phyloP scores from a whole-genome alignment of 2,329 filamentous ascomycete species.

The Rhinocladiella mackenziei region DNA sequence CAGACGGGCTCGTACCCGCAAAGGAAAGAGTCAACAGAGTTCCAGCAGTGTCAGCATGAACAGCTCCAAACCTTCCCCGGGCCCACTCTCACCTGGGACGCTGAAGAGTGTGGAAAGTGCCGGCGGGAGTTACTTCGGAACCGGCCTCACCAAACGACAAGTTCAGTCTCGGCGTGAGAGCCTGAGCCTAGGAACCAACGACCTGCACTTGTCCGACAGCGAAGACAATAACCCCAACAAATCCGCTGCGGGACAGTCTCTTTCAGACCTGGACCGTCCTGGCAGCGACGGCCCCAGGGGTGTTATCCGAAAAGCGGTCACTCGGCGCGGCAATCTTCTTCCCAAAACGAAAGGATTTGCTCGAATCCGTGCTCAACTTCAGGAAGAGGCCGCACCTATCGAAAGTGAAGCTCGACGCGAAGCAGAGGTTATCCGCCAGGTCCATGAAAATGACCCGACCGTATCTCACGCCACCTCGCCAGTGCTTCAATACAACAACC shows the following conservation, averaged over 20 bases:
- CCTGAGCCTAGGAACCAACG: conserved; percentile 84
- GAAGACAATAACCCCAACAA: conserved; percentile 59
- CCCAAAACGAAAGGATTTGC: conserved; percentile 97
- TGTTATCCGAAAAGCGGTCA: conserved; percentile 78
- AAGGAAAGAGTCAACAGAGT: conserved; percentile 59
- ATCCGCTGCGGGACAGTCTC: conserved; percentile 33
- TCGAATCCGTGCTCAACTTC: conserved; percentile 80
- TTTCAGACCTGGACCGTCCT: conserved; percentile 31
- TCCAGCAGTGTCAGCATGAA: conserved; percentile 67
- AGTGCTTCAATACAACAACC: conserved; percentile 42
- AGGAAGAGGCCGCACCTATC: conserved; percentile 81
- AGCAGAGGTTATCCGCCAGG: conserved; percentile 91
- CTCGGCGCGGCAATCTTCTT: conserved; percentile 80
- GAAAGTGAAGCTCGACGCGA: conserved; percentile 87
- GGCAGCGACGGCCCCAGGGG: conserved; percentile 52
- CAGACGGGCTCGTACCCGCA: conserved; percentile 56
- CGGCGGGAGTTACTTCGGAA: conserved; percentile 52
- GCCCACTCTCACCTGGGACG: conserved; percentile 73
- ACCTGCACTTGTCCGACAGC: conserved; percentile 73
- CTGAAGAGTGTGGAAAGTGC: conserved; percentile 53
- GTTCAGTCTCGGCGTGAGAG: conserved; percentile 70
- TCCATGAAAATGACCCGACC: conserved; percentile 76
- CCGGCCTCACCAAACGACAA: conserved; percentile 46
- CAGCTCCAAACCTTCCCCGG: conserved; percentile 64
- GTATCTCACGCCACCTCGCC: conserved; percentile 27